Evolutionary conservation across 176 grass and related monocot species (phyloP), one percentile per base, ranked within the genome.

Genomic region (Aegilops tauschii): DNA sequence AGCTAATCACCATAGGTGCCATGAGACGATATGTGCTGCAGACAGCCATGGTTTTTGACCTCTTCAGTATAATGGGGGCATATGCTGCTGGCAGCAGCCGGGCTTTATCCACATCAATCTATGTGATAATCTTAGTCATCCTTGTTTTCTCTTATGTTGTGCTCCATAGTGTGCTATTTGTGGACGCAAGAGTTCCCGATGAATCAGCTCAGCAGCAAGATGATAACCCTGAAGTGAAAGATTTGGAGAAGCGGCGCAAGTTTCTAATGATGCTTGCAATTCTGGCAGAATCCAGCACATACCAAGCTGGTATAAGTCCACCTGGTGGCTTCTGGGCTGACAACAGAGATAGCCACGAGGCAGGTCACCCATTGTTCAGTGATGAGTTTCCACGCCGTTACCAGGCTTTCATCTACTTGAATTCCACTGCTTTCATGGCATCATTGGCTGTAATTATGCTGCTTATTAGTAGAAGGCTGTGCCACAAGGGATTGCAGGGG

Each of bases 371-470:
- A 5, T 37, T 72, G 9, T 72, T 72, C 36, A 21, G 36, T 0
- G 69, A 72, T 36, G 69, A 72, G 21, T 72, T 72, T 37, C 69
- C 9, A 13, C 35, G 5, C 10, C 69, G 36, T 37, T 72, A 72
- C 21, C 37, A 37, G 35, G 69, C 36, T 37, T 72, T 72, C 69
- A 23, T 72, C 69, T 72, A 72, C 69, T 72, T 72, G 20, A 72
- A 72, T 23, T 74, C 84, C 23, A 85, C 88, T 4, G 85, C 91
- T 66, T 90, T 88, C 44, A 85, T 90, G 85, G 21, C 69, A 5
- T 72, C 69, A 10, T 21, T 42, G 69, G 69, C 36, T 12, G 21
- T 72, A 37, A 72, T 72, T 42, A 21, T 72, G 69, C 39, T 42
- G 36, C 69, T 93, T 61, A 36, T 25, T n/a, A 42, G 69, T 37